These are phyloP conservation scores for Lotmaria passim DNA, from an alignment of 208 protist genomes.

Conservation along the genomic window DNA sequence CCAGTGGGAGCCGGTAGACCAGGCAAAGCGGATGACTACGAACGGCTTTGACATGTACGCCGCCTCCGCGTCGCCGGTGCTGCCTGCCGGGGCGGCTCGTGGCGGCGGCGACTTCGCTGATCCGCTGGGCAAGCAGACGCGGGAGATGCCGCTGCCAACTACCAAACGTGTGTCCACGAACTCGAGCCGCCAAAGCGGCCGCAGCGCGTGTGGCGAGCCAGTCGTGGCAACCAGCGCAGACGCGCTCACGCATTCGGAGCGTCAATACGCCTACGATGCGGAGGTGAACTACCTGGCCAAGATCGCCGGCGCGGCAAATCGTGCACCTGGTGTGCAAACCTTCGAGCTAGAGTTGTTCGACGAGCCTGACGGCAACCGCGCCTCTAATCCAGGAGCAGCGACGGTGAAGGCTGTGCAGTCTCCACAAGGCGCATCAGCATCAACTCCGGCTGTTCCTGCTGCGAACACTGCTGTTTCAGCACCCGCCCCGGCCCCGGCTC, in stretches of 20 bases:
- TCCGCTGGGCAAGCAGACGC: conserved; percentile 38
- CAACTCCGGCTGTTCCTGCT: not conserved
- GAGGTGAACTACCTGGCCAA: conserved; percentile 69
- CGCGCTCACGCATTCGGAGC: conserved; percentile 13
- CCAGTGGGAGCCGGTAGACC: conserved; percentile 47
- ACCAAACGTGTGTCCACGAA: not conserved
- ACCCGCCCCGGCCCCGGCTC: not conserved
- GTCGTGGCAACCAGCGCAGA: not conserved
- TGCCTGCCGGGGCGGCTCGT: not conserved
- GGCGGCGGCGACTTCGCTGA: not conserved
- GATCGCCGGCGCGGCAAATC: conserved; percentile 38
- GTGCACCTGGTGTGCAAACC: conserved; percentile 12
- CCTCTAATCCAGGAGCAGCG: no score
- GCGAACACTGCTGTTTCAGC: not conserved
- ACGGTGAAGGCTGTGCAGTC: not conserved
- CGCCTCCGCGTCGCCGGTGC: not conserved
- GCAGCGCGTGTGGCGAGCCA: not conserved
- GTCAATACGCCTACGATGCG: conserved; percentile 38
- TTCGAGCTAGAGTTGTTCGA: conserved; percentile 62
- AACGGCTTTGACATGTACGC: conserved; percentile 73
- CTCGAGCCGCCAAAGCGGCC: not conserved
- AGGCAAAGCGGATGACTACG: conserved; percentile 39
- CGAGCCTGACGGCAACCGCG: conserved; percentile 24
- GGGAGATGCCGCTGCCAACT: conserved; percentile 26
- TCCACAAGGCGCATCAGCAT: not conserved